A percentile compares a stretch with the other conserved stretches of the same genome.
These are phyloP conservation scores for Sporobolomyces pararoseus DNA, from an alignment of 768 basidiomycete genomes.

Conservation along the genomic window DNA sequence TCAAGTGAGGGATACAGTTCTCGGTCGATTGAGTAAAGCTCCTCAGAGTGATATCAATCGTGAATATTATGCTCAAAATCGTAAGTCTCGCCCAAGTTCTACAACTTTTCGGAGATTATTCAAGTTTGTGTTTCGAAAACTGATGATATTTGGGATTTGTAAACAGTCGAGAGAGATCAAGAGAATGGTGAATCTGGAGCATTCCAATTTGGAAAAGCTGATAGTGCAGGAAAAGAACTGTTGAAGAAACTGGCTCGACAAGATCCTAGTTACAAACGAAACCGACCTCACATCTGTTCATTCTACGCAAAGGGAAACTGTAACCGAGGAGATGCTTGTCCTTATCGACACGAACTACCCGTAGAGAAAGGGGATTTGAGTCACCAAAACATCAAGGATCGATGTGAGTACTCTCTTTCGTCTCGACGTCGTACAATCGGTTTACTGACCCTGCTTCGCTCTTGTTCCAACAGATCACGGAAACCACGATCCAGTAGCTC, in stretches of 20 bases:
- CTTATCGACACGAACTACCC: slow-evolving; percentile 88
- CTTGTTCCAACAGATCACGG: slow-evolving; percentile 57
- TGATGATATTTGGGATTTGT: no score
- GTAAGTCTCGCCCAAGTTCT: no score
- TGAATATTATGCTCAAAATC: slow-evolving; percentile 89
- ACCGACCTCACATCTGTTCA: slow-evolving; percentile 86
- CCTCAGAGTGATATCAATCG: slow-evolving; percentile 96
- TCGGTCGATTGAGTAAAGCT: slow-evolving; percentile 69
- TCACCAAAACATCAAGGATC: slow-evolving; percentile 86
- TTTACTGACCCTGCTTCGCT: background rate
- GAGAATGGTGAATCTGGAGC: slow-evolving; percentile 41
- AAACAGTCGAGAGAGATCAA: slow-evolving; percentile 33
- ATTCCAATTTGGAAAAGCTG: slow-evolving; percentile 45
- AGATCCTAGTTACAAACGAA: slow-evolving; percentile 96
- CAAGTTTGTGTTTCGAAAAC: no score
- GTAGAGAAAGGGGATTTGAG: slow-evolving; percentile 61
- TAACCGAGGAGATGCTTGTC: slow-evolving; percentile 83
- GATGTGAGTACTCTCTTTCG: slow-evolving; percentile 55
- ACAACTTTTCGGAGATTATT: no score
- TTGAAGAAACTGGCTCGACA: slow-evolving; percentile 76
- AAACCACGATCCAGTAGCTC: slow-evolving; percentile 85
- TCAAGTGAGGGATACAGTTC: slow-evolving; percentile 92
- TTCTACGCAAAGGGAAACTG: slow-evolving; percentile 97
- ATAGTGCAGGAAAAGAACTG: slow-evolving; percentile 80
- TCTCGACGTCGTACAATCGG: background rate